Evolutionary conservation across 2,329 filamentous ascomycete genomes (phyloP).

Genomic region (Ophiognomonia clavigignenti-juglandacearum): DNA sequence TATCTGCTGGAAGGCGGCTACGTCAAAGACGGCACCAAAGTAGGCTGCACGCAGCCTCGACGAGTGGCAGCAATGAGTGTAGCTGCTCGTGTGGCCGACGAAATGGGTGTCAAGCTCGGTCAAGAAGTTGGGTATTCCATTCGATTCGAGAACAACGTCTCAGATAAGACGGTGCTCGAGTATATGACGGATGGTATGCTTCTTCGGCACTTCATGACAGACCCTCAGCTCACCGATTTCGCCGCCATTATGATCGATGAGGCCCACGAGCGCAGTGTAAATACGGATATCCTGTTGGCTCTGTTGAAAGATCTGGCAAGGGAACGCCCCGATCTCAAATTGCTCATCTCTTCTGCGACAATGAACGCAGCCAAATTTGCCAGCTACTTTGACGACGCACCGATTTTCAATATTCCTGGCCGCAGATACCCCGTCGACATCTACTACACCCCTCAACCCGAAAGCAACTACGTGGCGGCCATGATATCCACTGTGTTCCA

Average conservation of each 20-base stretch:
- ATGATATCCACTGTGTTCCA: conserved; percentile 93
- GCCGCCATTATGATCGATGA: conserved; percentile 95
- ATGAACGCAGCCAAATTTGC: conserved; percentile 93
- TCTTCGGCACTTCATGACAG: conserved; percentile 81
- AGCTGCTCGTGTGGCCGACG: conserved; percentile 90
- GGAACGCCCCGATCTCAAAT: conserved; percentile 77
- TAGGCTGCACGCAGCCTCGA: conserved; percentile 91
- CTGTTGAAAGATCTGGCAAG: conserved; percentile 84
- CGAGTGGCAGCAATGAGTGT: conserved; percentile 97
- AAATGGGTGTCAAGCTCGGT: conserved; percentile 84
- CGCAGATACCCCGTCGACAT: conserved; percentile 86
- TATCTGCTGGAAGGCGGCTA: conserved; percentile 90
- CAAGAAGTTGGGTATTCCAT: conserved; percentile 93
- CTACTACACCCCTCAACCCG: conserved; percentile 83
- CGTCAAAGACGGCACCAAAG: conserved; percentile 76
- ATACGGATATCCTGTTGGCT: conserved; percentile 85
- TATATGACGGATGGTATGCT: conserved; percentile 99
- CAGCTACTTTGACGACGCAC: conserved; percentile 84
- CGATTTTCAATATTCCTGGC: conserved; percentile 92
- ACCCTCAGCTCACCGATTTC: conserved; percentile 78
- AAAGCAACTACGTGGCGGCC: conserved; percentile 89
- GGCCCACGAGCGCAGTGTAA: conserved; percentile 88
- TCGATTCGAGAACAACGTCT: conserved; percentile 88
- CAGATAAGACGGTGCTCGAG: conserved; percentile 85
- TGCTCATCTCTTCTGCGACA: conserved; percentile 90